Evolutionary conservation across 73 alveolate genomes (phyloP), one percentile per base, ranked within the genome.

Genomic region (Urostyla sp.): DNA sequence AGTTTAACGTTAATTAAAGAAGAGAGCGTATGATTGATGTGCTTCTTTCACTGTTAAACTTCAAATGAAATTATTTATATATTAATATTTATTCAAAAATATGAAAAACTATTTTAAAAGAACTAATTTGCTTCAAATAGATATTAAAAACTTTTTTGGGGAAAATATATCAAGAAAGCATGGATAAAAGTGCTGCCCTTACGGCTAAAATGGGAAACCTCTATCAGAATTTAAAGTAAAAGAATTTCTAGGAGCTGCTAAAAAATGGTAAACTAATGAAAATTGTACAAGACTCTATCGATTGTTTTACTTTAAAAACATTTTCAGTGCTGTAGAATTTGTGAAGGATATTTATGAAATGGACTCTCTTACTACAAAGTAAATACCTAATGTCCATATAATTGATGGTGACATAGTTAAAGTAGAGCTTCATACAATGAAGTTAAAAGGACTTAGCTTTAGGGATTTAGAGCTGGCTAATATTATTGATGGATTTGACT

Each of bases 111-210:
- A 15, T 26, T 59, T 40, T 11, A 63, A 63, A 63, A 63, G 37
- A 60, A 16, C 44, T 27, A 27, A 6, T 50, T 50, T 32, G 6
- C 16, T 18, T 4, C 11, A 34, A 21, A 5, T 18, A 48, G 43
- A 56, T 20, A 31, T 20, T 16, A 21, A 74, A 50, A 38, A 52
- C 6, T 81, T 81, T 74, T 81, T 44, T 67, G 91, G 91, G 7
- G 53, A 58, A 27, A 48, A 45, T 45, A 60, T 85, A 0, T 46
- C 81, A 49, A 37, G 93, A 26, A 72, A 57, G 21, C 80, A 72
- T 2, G 93, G 93, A 4, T 79, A 85, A 63, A 85, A 85, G 28
- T 85, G 93, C 58, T 85, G 93, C 37, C 88, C 85, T 0, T 85
- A 50, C 31, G 89, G 89, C 21, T 85, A 85, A 56, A 77, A 85